Conservation (phyloP, 805 yeast genomes). For the Nakazawaea ernobii region DNA sequence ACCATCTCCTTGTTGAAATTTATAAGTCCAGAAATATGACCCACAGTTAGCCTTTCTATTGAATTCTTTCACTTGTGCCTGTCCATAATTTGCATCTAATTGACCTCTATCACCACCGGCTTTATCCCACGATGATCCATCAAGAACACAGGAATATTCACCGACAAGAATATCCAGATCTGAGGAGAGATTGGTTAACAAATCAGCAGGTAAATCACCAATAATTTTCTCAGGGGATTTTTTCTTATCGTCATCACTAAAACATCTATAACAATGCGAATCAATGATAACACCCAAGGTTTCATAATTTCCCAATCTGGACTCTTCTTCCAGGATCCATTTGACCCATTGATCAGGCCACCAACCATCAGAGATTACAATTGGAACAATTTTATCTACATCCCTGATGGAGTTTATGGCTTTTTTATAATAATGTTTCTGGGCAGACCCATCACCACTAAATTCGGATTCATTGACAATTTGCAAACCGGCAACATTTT, state of each 20-base stretch:
- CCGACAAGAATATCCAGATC: slow-evolving; percentile 71
- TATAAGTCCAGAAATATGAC: slow-evolving; percentile 84
- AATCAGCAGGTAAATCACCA: slow-evolving; percentile 43
- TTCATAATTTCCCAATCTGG: slow-evolving; percentile 12
- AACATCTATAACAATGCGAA: slow-evolving; percentile 82
- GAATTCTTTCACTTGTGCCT: slow-evolving; percentile 43
- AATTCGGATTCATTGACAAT: slow-evolving; percentile 80
- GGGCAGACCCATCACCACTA: slow-evolving; percentile 45
- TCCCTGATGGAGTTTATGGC: slow-evolving; percentile 59
- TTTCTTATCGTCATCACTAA: slow-evolving; percentile 63
- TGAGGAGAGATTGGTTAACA: slow-evolving; percentile 40
- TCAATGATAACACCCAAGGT: slow-evolving; percentile 69
- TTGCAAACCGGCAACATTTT: slow-evolving; percentile 78
- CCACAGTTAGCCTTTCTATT: slow-evolving; percentile 59
- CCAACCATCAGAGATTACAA: slow-evolving; percentile 92
- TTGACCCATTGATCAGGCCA: slow-evolving; percentile 74
- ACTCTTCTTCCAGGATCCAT: slow-evolving; percentile 47
- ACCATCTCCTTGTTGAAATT: slow-evolving; percentile 83
- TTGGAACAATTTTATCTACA: slow-evolving; percentile 53
- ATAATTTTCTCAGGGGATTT: slow-evolving; percentile 64
- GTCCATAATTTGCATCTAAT: slow-evolving; percentile 59
- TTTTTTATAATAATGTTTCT: slow-evolving; percentile 54
- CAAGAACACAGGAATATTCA: slow-evolving; percentile 86
- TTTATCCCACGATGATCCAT: slow-evolving; percentile 67
- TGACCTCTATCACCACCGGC: slow-evolving; percentile 39